These are phyloP conservation scores for Fomitopsis serialis DNA, from an alignment of 768 basidiomycete species.

Conservation along the genomic window DNA sequence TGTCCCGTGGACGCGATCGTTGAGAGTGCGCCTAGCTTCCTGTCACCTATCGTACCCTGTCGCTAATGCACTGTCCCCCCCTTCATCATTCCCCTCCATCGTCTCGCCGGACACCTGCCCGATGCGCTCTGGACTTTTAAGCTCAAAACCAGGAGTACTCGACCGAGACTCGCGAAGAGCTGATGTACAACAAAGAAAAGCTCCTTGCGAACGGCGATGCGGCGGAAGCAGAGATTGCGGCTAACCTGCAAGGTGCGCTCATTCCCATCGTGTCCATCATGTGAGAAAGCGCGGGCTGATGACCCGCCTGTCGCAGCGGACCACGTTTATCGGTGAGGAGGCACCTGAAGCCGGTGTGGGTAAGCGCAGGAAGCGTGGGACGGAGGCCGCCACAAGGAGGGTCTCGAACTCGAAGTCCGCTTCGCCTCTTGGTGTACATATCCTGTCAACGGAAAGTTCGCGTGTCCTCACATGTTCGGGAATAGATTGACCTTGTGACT, in stretches of 20 bases:
- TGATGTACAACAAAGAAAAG: constrained; percentile 99
- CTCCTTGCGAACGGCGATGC: constrained; percentile 93
- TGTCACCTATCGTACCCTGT: background rate
- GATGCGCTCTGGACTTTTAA: constrained; percentile 23
- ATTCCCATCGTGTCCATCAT: background rate
- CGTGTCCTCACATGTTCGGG: constrained; percentile 1
- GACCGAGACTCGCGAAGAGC: constrained; percentile 96
- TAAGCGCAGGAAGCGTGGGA: constrained; percentile 7
- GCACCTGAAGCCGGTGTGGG: background rate
- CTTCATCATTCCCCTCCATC: background rate
- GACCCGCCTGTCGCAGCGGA: constrained; percentile 49
- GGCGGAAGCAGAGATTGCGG: constrained; percentile 96
- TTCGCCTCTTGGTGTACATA: constrained; percentile 5
- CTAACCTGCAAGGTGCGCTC: constrained; percentile 70
- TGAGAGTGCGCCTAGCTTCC: constrained; percentile 62
- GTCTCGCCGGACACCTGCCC: background rate
- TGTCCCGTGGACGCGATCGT: constrained; percentile 99
- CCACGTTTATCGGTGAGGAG: constrained; percentile 74
- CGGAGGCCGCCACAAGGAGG: constrained; percentile 16
- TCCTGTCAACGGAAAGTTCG: background rate
- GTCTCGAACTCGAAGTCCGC: background rate
- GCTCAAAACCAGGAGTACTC: constrained; percentile 98
- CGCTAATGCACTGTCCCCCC: background rate
- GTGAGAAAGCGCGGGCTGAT: constrained; percentile 10
- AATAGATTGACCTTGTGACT: constrained; percentile 1